Base-by-base conservation (phyloP, 164 flowering plant species). In the Macadamia integrifolia region DNA sequence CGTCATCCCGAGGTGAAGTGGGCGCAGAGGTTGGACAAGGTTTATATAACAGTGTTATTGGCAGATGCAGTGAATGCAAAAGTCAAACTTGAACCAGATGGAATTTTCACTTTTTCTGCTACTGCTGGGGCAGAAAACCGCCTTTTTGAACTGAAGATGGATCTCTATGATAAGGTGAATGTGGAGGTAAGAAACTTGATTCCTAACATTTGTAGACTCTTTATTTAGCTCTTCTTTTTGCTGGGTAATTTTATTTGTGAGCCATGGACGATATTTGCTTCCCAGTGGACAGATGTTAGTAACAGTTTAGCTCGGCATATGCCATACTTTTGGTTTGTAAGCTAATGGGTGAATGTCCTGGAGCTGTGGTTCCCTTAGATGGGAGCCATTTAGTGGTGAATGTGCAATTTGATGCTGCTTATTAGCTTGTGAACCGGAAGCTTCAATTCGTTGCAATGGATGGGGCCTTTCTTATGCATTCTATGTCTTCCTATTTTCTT, bases 1-100 rank as follows among this genome's bases (percentile, higher is more conserved):
- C 93, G 91, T 50, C 88, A 83, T 76, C 99, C 99, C 32, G 91
- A 88, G 71, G 84, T 94, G 67, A 92, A 92, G 80, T 94, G 98
- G 99, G 99, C 99, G n/a, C 81, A 94, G 79, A 85, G 93, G 72
- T 68, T 12, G 69, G 98, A 94, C 79, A 84, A 83, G 68, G 87
- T 92, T 31, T 92, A 74, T 71, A 60, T 94, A 28, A 92, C 97
- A 1, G 90, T 94, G 53, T 64, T 66, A 15, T 72, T 94, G 68
- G 84, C 97, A 8, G 93, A 94, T 82, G 78, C 99, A 1, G 85
- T 88, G 66, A 63, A 84, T 75, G 82, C 88, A 12, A 90, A 90
- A 76, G 87, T 87, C 61, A 86, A 90, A 71, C 83, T 94, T 46
- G 92, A 85, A 17, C 97, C 95, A 1, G 91, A 90, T 31, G 98